Base-by-base conservation (phyloP, 768 basidiomycete species). In the Strobilomyces echinocephalus region DNA sequence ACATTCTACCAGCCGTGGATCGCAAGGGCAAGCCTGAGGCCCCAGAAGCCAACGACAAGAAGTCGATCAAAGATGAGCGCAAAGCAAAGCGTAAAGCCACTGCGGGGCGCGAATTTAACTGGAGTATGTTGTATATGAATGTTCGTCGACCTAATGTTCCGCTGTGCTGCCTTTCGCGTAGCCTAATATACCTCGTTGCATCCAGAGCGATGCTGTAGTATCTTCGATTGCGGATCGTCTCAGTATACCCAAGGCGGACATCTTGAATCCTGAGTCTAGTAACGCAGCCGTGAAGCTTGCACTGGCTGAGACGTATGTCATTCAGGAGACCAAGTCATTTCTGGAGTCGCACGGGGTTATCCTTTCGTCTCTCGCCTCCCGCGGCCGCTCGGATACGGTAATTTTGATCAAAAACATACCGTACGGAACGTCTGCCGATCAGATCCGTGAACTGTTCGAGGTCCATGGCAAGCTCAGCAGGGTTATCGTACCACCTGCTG, bases 351-450 rank as follows among this genome's bases (percentile, higher is more conserved):
- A 88, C 52, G 87, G 87, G 15, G 83, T 89, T 52, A 66, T 83
- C 18, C 69, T 88, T 1, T 76, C 80, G 3, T 75, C 83, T 0
- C 85, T 88, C 58, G 74, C 77, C 4, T 70, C 77, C 1, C 49
- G 72, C 12, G 73, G 72, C 4, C 77, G 82, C 14, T 95, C 92
- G 0, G 83, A 88, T 61, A 95, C 90, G 0, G 83, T 78, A 33
- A 85, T 98, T 56, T 79, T 99, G 16, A 88, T 97, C 57, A 98
- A 98, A 74, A 98, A 98, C 71, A 92, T 99, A 42, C 95, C 97
- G 0, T 95, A 88, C 63, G 92, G 90, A 7, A 95, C 94, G 3
- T 81, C 85, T 0, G 69, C 74, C 0, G 79, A 82, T 16, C 82
- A 91, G 57, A 82, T 98, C n/a, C 80, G 80, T 21, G 85, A 85